phyloP scores from a whole-genome alignment of 495 filamentous ascomycete genomes.

The Annulohypoxylon maeteangense region DNA sequence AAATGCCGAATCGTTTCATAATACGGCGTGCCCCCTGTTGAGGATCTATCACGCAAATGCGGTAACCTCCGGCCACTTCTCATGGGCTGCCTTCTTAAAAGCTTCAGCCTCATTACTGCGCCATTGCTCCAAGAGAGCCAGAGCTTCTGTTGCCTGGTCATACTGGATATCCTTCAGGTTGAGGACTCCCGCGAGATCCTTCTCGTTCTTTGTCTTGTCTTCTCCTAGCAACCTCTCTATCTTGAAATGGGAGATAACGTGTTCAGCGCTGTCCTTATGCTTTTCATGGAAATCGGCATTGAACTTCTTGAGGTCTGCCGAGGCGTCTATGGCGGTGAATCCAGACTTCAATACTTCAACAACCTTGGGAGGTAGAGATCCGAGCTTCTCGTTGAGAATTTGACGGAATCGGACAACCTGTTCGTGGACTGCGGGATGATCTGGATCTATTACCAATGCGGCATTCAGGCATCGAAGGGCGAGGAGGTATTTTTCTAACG shows the following conservation, averaged over 20 bases:
- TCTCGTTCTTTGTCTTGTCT: constrained; percentile 66
- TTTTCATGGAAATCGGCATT: constrained; percentile 73
- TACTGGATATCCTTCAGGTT: constrained; percentile 64
- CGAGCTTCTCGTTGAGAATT: constrained; percentile 65
- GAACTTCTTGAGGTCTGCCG: constrained; percentile 68
- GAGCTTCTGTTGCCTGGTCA: constrained; percentile 68
- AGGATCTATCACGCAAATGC: constrained; percentile 55
- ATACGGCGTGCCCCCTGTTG: background rate
- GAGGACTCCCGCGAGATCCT: constrained; percentile 68
- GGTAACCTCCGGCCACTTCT: constrained; percentile 77
- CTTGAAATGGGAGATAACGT: constrained; percentile 71
- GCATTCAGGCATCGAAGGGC: constrained; percentile 87
- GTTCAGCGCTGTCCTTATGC: constrained; percentile 70
- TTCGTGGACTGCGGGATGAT: constrained; percentile 80
- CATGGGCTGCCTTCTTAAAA: constrained; percentile 71
- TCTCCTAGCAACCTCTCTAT: constrained; percentile 69
- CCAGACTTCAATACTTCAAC: constrained; percentile 72
- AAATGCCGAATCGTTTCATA: background rate
- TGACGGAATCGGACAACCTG: constrained; percentile 77
- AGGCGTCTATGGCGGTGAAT: constrained; percentile 69
- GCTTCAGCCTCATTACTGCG: constrained; percentile 62
- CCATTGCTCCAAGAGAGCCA: constrained; percentile 70
- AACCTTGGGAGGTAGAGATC: constrained; percentile 66
- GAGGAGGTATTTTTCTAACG: constrained; percentile 79
- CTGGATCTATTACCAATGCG: constrained; percentile 72